A percentile compares a stretch with the other conserved stretches of the same genome.
Evolutionary conservation across 2,329 filamentous ascomycete genomes (phyloP).

Genomic region (Kalaharituber pfeilii): DNA sequence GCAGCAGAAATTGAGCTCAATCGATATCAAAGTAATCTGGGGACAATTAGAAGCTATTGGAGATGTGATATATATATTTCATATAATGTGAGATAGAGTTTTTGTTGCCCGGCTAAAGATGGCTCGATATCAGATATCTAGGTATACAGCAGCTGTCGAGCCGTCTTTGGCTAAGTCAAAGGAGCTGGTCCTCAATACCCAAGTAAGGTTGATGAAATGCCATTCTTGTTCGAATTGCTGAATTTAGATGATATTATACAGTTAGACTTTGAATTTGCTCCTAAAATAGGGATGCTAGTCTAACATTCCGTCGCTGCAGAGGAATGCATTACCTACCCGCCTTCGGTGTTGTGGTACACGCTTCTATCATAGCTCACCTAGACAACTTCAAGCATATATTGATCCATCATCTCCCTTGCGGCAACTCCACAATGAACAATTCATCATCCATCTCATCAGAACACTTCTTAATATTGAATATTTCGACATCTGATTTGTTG

Average conservation of each 20-base stretch:
- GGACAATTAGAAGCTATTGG: background rate
- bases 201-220: background rate
- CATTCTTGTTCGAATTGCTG: background rate
- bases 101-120: background rate
- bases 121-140: background rate
- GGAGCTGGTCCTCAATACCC: too few species aligned
- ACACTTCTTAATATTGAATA: background rate
- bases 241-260: background rate
- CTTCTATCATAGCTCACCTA: background rate
- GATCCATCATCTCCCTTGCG: too few species aligned
- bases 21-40: background rate
- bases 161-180: background rate
- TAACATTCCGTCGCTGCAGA: background rate
- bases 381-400: background rate
- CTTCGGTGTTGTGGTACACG: background rate
- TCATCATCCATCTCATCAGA: background rate
- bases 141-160: background rate
- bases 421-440: too few species aligned
- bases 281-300: background rate
- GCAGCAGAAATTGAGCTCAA: too few species aligned
- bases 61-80: background rate
- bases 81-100: background rate
- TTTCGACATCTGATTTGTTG: background rate
- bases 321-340: background rate
- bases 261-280: background rate